Conservation (phyloP, 306 rosid species). For the Quercus wislizeni region DNA sequence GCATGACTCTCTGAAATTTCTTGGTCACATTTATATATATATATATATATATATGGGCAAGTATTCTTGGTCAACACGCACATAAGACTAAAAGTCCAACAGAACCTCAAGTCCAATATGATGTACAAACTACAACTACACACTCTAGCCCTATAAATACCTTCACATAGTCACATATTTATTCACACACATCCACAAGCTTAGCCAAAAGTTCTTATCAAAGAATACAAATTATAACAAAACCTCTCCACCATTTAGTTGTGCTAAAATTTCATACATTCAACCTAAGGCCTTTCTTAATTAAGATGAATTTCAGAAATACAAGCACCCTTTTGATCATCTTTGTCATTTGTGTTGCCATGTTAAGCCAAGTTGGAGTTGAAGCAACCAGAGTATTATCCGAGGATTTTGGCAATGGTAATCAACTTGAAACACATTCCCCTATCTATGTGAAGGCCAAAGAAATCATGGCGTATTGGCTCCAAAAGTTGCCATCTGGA, state of each 20-base stretch:
- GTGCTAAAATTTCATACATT: too few species aligned
- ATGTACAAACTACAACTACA: too few species aligned
- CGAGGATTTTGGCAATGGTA: slow-evolving; percentile 24
- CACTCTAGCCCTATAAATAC: slow-evolving; percentile 16
- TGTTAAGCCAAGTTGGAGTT: slow-evolving; percentile 7
- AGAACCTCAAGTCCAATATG: not conserved
- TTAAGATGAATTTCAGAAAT: not conserved
- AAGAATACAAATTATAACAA: too few species aligned
- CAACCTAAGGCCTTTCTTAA: too few species aligned
- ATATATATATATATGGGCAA: too few species aligned
- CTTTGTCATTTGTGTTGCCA: too few species aligned
- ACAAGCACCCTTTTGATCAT: too few species aligned
- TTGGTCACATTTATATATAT: slow-evolving; percentile 12
- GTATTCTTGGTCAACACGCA: not conserved
- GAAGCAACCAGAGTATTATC: slow-evolving; percentile 28
- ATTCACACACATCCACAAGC: not conserved
- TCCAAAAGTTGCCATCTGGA: slow-evolving; percentile 27
- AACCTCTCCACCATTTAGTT: too few species aligned
- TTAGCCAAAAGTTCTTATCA: not conserved
- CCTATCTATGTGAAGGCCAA: slow-evolving; percentile 19
- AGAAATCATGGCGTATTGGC: slow-evolving; percentile 31
- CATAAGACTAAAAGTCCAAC: slow-evolving; percentile 7
- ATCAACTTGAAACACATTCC: slow-evolving; percentile 24
- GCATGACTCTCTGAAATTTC: slow-evolving; percentile 1
- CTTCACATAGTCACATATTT: not conserved